Evolutionary conservation across 2,329 filamentous ascomycete genomes (phyloP), one percentile per base, ranked within the genome.

Genomic region (Aspergillus fructus): DNA sequence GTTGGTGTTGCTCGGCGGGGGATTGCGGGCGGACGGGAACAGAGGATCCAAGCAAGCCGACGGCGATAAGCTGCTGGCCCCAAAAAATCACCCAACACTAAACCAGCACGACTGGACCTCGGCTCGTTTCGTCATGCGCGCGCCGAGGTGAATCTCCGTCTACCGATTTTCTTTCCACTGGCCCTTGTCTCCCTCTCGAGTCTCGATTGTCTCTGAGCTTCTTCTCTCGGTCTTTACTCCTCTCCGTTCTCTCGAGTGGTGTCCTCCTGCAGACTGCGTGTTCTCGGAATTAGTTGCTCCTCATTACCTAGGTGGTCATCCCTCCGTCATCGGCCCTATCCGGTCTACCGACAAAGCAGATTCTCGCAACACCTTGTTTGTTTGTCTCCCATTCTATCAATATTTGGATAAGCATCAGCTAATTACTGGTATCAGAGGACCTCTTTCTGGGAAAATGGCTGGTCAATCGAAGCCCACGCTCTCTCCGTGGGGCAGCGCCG

Each of bases 401-500:
- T 8, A 9, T 12, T 17, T 27, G 6, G 34, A 13, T 15, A 9
- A 21, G 13, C 34, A 5, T 7, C 13, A 13, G 6, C 40, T 12
- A 13, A 17, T 21, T 17, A 12, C 21, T 17, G 2, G 24, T 42
- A 13, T 27, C 23, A 41, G 30, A 24, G 37, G 13, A 43, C 2
- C 13, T 3, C 9, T 33, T 7, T 49, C 30, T 17, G 53, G 51
- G 50, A 65, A 27, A 55, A 85, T 85, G 83, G 73, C 80, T 56
- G 79, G 76, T 57, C 80, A 81, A 70, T 84, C 83, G 40, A 93
- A 92, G 75, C 82, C 86, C 62, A 81, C 81, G 53, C 85, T 97
- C 59, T 92, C 94, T 42, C 90, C 94, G 54, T 97, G 93, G 93
- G 93, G 93, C 54, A 88, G 89, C 71, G 94, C 94, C 54, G 86